phyloP scores from a whole-genome alignment of 2,329 filamentous ascomycete genomes.

The Pseudopyrenochaeta lycopersici region DNA sequence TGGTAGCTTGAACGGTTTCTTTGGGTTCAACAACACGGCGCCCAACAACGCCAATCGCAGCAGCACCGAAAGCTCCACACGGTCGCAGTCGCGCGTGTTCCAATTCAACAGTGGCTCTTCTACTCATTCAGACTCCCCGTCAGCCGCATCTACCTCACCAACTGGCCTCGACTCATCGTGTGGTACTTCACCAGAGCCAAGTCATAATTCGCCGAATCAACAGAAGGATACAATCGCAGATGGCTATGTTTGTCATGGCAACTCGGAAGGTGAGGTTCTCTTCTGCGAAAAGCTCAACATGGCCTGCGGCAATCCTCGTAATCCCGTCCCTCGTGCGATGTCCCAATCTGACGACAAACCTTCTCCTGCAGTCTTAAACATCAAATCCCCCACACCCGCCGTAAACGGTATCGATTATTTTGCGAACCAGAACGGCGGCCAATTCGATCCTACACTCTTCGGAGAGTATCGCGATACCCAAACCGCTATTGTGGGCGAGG shows the following conservation, averaged over 20 bases:
- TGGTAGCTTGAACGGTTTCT: slow-evolving; percentile 39
- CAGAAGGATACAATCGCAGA: slow-evolving; percentile 64
- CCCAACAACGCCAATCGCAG: slow-evolving; percentile 30
- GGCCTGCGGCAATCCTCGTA: slow-evolving; percentile 63
- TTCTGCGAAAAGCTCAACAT: slow-evolving; percentile 66
- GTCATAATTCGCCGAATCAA: slow-evolving; percentile 76
- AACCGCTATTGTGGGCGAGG: slow-evolving; percentile 75
- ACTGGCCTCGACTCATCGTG: slow-evolving; percentile 66
- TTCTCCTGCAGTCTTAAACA: slow-evolving; percentile 47
- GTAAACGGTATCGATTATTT: slow-evolving; percentile 75
- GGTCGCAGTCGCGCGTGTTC: slow-evolving; percentile 56
- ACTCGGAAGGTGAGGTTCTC: slow-evolving; percentile 61
- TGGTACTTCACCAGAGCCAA: slow-evolving; percentile 80
- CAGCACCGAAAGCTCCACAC: slow-evolving; percentile 53
- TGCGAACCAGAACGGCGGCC: slow-evolving; percentile 80
- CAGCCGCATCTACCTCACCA: slow-evolving; percentile 61
- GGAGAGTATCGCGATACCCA: slow-evolving; percentile 92
- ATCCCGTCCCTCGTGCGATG: slow-evolving; percentile 61
- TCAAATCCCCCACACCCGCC: slow-evolving; percentile 39
- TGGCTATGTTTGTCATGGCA: slow-evolving; percentile 57
- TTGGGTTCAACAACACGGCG: slow-evolving; percentile 27
- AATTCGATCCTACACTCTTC: slow-evolving; percentile 92
- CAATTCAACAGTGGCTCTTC: slow-evolving; percentile 61
- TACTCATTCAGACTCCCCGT: slow-evolving; percentile 60
- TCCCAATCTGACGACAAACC: slow-evolving; percentile 53